Conservation (phyloP, 1,284 basidiomycete genomes). For the Austroboletus niveus region DNA sequence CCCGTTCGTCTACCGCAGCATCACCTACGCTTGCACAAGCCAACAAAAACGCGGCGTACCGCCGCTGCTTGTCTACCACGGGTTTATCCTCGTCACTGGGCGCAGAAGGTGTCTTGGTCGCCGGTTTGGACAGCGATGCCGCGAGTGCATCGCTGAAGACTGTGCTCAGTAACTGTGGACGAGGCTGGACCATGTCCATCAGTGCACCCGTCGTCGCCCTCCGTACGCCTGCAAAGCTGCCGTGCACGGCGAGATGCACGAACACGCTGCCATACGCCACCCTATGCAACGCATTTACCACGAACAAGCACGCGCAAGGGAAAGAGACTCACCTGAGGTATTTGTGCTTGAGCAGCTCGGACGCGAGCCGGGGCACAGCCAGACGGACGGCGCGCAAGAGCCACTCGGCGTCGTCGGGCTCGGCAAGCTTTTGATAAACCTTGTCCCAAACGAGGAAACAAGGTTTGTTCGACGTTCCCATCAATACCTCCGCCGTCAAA, state of each 20-base stretch:
- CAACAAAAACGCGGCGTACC: constrained; percentile 50
- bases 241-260: constrained; percentile 66
- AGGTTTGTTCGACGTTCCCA: constrained; percentile 59
- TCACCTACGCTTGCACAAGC: constrained; percentile 46
- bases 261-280: constrained; percentile 63
- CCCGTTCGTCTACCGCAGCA: constrained; percentile 35
- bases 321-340: constrained; percentile 48
- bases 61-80: constrained; percentile 44
- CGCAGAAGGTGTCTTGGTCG: not conserved
- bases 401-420: constrained; percentile 74
- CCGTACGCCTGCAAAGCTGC: constrained; percentile 52
- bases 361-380: constrained; percentile 48
- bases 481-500: constrained; percentile 44
- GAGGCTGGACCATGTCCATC: constrained; percentile 30
- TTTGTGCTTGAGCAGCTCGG: constrained; percentile 56
- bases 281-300: constrained; percentile 33
- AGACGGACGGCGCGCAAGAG: constrained; percentile 67
- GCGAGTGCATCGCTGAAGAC: constrained; percentile 59
- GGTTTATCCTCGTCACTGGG: constrained; percentile 32
- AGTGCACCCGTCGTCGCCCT: constrained; percentile 47
- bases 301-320: too few relatives aligned
- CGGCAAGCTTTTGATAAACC: constrained; percentile 71
- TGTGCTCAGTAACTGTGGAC: constrained; percentile 48
- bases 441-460: constrained; percentile 88
- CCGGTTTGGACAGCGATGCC: constrained; percentile 36